phyloP scores from a whole-genome alignment of 2,329 filamentous ascomycete species.

The Fusarium circinatum region DNA sequence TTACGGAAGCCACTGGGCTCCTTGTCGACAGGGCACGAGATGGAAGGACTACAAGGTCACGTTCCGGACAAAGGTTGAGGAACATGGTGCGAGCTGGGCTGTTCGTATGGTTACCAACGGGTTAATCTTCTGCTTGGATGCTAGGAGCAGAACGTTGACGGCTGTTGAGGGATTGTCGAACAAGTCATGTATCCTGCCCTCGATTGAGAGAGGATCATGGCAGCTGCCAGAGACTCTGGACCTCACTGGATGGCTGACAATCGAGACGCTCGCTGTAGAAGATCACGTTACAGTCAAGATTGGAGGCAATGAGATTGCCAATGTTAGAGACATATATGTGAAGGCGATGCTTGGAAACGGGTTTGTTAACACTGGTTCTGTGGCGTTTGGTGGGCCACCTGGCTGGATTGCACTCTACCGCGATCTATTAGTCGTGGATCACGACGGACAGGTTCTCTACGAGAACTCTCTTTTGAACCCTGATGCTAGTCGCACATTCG shows the following conservation, averaged over 20 bases:
- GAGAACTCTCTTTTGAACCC: accelerated
- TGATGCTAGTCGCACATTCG: accelerated
- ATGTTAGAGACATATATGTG: accelerated
- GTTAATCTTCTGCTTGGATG: not conserved
- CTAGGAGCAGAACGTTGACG: not conserved
- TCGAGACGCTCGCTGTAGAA: not conserved
- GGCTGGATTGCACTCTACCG: not conserved
- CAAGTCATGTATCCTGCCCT: not conserved
- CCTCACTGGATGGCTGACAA: not conserved
- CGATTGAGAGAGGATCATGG: not conserved
- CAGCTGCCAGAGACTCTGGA: not conserved
- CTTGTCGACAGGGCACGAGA: constrained; percentile 3
- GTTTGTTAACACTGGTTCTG: not conserved
- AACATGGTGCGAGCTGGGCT: not conserved
- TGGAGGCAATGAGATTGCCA: not conserved
- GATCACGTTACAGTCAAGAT: not conserved
- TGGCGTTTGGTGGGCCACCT: not conserved
- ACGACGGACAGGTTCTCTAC: accelerated
- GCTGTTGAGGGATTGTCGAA: not conserved
- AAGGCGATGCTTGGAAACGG: constrained; percentile 1
- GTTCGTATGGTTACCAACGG: not conserved
- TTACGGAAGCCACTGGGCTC: constrained; percentile 2
- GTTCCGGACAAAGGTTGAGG: not conserved
- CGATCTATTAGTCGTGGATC: not conserved
- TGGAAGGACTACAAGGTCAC: not conserved